Percentiles rank a stretch among this genome's conserved stretches.
Conservation (phyloP, 2,329 filamentous ascomycete species). For the Rutstroemia sp. region DNA sequence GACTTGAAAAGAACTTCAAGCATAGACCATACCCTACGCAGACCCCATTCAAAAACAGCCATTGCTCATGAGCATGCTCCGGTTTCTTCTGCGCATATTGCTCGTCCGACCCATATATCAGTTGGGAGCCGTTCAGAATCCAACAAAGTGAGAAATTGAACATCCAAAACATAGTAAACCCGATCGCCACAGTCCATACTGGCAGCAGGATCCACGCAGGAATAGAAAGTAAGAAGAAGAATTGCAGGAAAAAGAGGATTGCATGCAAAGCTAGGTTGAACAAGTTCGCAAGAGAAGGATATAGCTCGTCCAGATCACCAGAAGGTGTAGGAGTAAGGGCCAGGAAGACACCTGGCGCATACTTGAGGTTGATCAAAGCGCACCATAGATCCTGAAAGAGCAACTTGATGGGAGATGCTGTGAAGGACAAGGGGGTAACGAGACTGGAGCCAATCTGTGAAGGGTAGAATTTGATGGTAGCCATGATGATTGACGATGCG, state of each 20-base stretch:
- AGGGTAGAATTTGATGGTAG: slow-evolving; percentile 45
- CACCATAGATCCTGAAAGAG: slow-evolving; percentile 2
- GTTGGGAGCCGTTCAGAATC: slow-evolving; percentile 44
- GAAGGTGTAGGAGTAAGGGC: background rate
- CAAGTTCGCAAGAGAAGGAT: slow-evolving; percentile 48
- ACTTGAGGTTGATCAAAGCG: slow-evolving; percentile 28
- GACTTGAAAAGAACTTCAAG: background rate
- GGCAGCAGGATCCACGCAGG: slow-evolving; percentile 43
- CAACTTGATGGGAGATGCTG: slow-evolving; percentile 13
- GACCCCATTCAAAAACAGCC: slow-evolving; percentile 76
- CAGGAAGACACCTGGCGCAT: slow-evolving; percentile 23
- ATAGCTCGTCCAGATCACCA: slow-evolving; percentile 49
- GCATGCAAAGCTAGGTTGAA: slow-evolving; percentile 50
- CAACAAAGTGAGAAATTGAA: slow-evolving; percentile 45
- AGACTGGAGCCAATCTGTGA: slow-evolving; percentile 47
- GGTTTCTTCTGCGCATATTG: slow-evolving; percentile 42
- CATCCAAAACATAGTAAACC: slow-evolving; percentile 37
- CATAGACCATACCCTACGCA: slow-evolving; percentile 44
- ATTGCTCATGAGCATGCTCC: slow-evolving; percentile 54
- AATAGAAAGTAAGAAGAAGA: slow-evolving; percentile 51
- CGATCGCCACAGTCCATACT: slow-evolving; percentile 38
- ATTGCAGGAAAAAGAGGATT: slow-evolving; percentile 51
- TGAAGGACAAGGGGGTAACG: slow-evolving; percentile 10
- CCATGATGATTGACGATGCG: background rate
- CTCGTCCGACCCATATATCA: slow-evolving; percentile 43